Base-by-base conservation (phyloP, 495 filamentous ascomycete genomes). In the Penicillium roqueforti region DNA sequence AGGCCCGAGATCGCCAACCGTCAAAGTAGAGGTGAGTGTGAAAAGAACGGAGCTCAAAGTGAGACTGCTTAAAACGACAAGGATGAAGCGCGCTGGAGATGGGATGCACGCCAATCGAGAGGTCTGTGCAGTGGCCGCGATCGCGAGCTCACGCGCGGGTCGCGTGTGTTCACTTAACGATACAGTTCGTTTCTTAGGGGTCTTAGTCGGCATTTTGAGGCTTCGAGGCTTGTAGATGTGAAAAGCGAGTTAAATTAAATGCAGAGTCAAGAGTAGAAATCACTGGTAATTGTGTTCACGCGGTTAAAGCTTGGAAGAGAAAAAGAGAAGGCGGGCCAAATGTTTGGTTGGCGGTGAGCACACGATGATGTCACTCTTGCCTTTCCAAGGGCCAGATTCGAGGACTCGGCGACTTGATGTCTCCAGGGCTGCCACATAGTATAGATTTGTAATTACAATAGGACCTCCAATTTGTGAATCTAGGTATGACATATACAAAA, bases 51-150 rank as follows among this genome's bases (percentile, higher is more conserved):
- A 74, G 55, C 80, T 83, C 20, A 88, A 50, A 19, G 69, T 63
- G 41, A 92, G 71, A 69, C 83, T 92, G 52, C 86, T 65, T 13
- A 85, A 41, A 10, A 86, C 77, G 4, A 86, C 76, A 3, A 91
- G 73, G 18, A 79, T 73, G 58, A 91, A 88, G 32, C 83, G 81
- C 6, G 82, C 61, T 8, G 63, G 54, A 19, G 66, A 59, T 3
- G 86, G 84, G 32, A 76, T 65, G 28, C 51, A 59, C 49, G 63
- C 61, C 43, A 68, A 16, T 10, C 26, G 38, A 22, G 62, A 52
- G 32, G 20, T 46, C 31, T 52, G 41, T 38, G 44, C 44, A 39
- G 48, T 23, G 31, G 25, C 48, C 28, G 18, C 40, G 29, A 44
- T 19, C n/a, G 55, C 52, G 25, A 39, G 46, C 31, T 65, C 61